Evolutionary conservation across 2,329 filamentous ascomycete species (phyloP), one percentile per base, ranked within the genome.

Genomic region (Harringtonia lauricola): DNA sequence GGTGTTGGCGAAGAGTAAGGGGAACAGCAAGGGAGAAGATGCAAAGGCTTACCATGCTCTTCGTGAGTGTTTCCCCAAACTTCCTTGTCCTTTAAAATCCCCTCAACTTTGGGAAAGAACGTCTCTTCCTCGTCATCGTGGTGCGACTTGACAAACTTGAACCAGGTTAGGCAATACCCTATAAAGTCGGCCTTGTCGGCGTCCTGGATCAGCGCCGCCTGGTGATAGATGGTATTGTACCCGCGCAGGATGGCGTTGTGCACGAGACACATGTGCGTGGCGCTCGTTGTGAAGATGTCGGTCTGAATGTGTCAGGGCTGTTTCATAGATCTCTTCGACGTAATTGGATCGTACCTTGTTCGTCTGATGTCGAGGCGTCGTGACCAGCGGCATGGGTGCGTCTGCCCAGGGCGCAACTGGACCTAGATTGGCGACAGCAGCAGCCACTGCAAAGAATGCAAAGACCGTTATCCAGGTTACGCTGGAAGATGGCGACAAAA

Each of bases 201-300:
- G 2, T 67, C 64, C 10, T 64, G 56, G 4, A 30, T 14, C 51
- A 71, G 62, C 10, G 68, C 66, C 1, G 74, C 75, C 56, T 81
- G 77, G 34, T 71, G 67, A 55, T 74, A 78, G 54, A 82, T 78
- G 53, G 68, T 72, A 58, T 82, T 81, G 64, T 74, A 78, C 43
- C 75, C 74, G 35, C 77, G 73, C 49, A 81, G 71, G 52, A 81
- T 72, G 44, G 71, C 63, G 53, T 81, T 81, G 64, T 81, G 76
- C 40, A 78, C 62, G 41, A 79, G 57, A 3, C 68, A 66, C 76
- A 79, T 81, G 58, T 81, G 72, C 15, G 74, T 76, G 0, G 76
- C 74, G 19, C 72, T 72, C 0, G 65, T 67, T 1, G 72, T 76
- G 57, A 78, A 79, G 50, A 76, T 64, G 52, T 79, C 74, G 33